Conservation (phyloP, 163 green algal species). For the Volvox carteri region DNA sequence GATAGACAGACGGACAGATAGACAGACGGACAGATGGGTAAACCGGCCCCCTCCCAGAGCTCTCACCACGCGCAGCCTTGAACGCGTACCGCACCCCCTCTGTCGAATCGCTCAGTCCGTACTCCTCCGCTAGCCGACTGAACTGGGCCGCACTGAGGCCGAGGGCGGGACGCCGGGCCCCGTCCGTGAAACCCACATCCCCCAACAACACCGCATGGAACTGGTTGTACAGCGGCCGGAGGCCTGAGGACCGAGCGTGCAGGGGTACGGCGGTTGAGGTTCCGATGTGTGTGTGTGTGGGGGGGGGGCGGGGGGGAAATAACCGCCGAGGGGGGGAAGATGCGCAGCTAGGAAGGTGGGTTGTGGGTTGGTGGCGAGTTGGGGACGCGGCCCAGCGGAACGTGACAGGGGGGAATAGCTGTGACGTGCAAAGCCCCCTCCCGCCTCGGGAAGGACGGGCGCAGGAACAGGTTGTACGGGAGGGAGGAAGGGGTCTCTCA, state of each 20-base stretch:
- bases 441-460: too few relatives aligned
- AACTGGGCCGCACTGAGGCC: conserved; percentile 45
- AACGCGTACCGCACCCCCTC: conserved; percentile 18
- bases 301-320: too few relatives aligned
- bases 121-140: conserved; percentile 28
- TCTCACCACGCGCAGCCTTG: conserved; percentile 40
- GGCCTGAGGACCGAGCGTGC: background rate
- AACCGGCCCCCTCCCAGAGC: too few relatives aligned
- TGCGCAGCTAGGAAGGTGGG: too few relatives aligned
- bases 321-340: background rate
- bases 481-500: too few relatives aligned
- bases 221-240: conserved; percentile 62
- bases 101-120: background rate
- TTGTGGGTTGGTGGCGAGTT: background rate
- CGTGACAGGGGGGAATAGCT: too few relatives aligned
- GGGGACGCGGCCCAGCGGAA: too few relatives aligned
- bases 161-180: conserved; percentile 5
- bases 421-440: too few relatives aligned
- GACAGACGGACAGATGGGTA: too few relatives aligned
- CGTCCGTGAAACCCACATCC: conserved; percentile 41
- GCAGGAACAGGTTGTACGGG: too few relatives aligned
- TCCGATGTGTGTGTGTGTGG: too few relatives aligned
- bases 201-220: conserved; percentile 54
- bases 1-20: too few relatives aligned
- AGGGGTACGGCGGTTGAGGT: background rate